Percentiles rank a stretch among this genome's conserved stretches.
Evolutionary conservation across 371 early-diverging fungal species (phyloP).

Genomic region (Mucor ambiguus): DNA sequence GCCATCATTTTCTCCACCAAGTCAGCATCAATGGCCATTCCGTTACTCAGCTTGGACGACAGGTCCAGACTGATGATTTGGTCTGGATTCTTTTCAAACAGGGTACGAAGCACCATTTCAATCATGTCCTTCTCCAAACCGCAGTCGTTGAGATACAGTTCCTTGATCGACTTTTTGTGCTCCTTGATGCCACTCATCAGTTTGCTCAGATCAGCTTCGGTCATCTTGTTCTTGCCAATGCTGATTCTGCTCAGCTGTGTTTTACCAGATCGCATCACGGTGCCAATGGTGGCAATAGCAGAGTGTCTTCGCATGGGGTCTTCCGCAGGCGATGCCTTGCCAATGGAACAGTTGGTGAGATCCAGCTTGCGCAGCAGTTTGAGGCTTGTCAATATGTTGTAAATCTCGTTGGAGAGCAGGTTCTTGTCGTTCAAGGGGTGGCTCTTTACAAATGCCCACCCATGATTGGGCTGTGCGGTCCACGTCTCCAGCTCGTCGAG

Average conservation of each 20-base stretch:
- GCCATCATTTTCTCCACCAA: slow-evolving; percentile 28
- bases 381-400: slow-evolving; percentile 23
- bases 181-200: slow-evolving; percentile 32
- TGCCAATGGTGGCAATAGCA: slow-evolving; percentile 25
- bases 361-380: slow-evolving; percentile 30
- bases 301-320: slow-evolving; percentile 1
- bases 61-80: slow-evolving; percentile 22
- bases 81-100: slow-evolving; percentile 19
- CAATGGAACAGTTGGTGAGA: slow-evolving; percentile 40
- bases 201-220: slow-evolving; percentile 27
- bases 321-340: slow-evolving; percentile 6
- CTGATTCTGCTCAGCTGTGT: slow-evolving; percentile 28
- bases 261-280: slow-evolving; percentile 23
- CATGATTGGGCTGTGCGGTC: slow-evolving; percentile 28
- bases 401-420: slow-evolving; percentile 37
- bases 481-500: slow-evolving; percentile 35
- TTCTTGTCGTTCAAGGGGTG: slow-evolving; percentile 12
- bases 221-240: slow-evolving; percentile 35
- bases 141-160: slow-evolving; percentile 36
- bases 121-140: slow-evolving; percentile 28
- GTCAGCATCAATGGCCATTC: slow-evolving; percentile 12
- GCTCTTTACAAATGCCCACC: slow-evolving; percentile 27
- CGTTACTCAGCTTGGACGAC: slow-evolving; percentile 24
- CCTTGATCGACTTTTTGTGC: slow-evolving; percentile 28
- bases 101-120: slow-evolving; percentile 27